A percentile compares a stretch with the other conserved stretches of the same genome.
phyloP scores from a whole-genome alignment of 2,329 filamentous ascomycete genomes.

The Phyllachora maydis region DNA sequence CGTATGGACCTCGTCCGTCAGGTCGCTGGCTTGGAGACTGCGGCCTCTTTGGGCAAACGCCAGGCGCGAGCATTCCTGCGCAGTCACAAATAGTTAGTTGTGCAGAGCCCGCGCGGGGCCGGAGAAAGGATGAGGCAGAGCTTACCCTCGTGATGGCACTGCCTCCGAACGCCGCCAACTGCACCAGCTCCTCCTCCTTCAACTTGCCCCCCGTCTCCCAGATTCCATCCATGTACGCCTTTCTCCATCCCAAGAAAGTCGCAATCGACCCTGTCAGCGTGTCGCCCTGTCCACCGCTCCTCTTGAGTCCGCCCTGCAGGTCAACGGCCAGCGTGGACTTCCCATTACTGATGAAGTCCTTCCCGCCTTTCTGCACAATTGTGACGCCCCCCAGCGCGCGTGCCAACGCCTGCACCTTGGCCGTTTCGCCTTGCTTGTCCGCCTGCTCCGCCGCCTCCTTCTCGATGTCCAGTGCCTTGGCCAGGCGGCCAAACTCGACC shows the following conservation, averaged over 20 bases:
- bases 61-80: conserved; percentile 58
- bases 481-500: conserved; percentile 73
- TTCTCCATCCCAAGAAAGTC: conserved; percentile 74
- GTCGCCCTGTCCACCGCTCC: conserved; percentile 87
- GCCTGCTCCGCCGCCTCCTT: conserved; percentile 17
- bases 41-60: conserved; percentile 75
- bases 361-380: conserved; percentile 70
- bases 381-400: conserved; percentile 70
- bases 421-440: conserved; percentile 18
- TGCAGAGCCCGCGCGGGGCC: not conserved
- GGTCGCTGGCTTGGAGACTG: conserved; percentile 76
- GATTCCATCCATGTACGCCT: conserved; percentile 63
- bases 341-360: conserved; percentile 72
- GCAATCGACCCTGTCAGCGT: conserved; percentile 80
- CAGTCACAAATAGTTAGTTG: not conserved
- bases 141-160: conserved; percentile 65
- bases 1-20: conserved; percentile 74
- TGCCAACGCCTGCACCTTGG: conserved; percentile 43
- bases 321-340: conserved; percentile 56
- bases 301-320: conserved; percentile 63
- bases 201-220: conserved; percentile 39
- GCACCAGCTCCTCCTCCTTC: conserved; percentile 32
- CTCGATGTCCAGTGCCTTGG: conserved; percentile 52
- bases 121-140: not conserved
- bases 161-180: conserved; percentile 69